A percentile compares a stretch with the other conserved stretches of the same genome.
These are phyloP conservation scores for Alternaria brassicicola DNA, from an alignment of 2,329 filamentous ascomycete genomes.

Conservation along the genomic window DNA sequence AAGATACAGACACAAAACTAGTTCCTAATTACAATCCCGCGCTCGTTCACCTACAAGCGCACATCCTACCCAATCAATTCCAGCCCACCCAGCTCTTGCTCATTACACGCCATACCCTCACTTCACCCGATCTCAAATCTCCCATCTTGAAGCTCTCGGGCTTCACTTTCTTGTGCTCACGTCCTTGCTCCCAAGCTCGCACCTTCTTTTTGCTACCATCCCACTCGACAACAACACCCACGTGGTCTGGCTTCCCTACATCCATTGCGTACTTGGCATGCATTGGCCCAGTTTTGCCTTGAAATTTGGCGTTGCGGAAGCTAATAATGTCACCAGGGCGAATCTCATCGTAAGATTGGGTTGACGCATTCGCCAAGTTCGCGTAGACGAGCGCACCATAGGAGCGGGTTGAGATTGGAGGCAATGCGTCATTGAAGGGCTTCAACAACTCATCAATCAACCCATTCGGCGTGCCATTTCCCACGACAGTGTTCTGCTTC, in stretches of 20 bases:
- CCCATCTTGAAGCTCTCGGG: slow-evolving; percentile 92
- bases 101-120: slow-evolving; percentile 97
- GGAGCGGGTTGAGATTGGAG: slow-evolving; percentile 83
- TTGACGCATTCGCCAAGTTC: slow-evolving; percentile 92
- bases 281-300: slow-evolving; percentile 94
- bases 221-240: slow-evolving; percentile 92
- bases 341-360: slow-evolving; percentile 90
- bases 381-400: slow-evolving; percentile 93
- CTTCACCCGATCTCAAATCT: slow-evolving; percentile 89
- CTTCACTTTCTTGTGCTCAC: slow-evolving; percentile 92
- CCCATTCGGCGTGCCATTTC: slow-evolving; percentile 79
- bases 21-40: neutral
- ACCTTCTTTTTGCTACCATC: slow-evolving; percentile 99
- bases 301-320: slow-evolving; percentile 90
- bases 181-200: slow-evolving; percentile 90
- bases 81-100: slow-evolving; percentile 90
- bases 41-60: neutral
- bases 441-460: slow-evolving; percentile 81
- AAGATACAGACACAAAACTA: neutral
- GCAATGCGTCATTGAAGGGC: slow-evolving; percentile 73
- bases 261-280: slow-evolving; percentile 91
- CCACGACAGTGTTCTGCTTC: slow-evolving; percentile 80
- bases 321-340: slow-evolving; percentile 90
- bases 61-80: slow-evolving; percentile 45
- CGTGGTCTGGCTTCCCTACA: slow-evolving; percentile 86